A percentile compares a stretch with the other conserved stretches of the same genome.
phyloP scores from a whole-genome alignment of 192 early-diverging fungal species.

The Entomortierella parvispora region DNA sequence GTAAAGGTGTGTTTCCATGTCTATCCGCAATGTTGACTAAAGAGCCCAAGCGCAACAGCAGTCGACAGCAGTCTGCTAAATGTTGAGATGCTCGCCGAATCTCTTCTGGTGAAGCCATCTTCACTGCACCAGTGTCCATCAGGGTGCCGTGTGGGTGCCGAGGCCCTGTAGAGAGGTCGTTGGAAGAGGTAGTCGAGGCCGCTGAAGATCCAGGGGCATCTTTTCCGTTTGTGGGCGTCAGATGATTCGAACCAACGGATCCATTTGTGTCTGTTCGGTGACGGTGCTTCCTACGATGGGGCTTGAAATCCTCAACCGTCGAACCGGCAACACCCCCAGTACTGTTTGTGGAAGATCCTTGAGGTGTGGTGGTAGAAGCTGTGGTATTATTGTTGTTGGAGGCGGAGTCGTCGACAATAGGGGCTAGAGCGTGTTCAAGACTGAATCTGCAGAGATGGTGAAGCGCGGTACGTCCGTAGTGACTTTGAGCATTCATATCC shows the following conservation, averaged over 20 bases:
- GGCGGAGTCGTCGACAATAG: conserved; percentile 17
- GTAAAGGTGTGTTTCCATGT: conserved; percentile 61
- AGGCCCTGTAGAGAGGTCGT: conserved; percentile 28
- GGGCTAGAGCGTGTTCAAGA: conserved; percentile 44
- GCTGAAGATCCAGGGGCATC: conserved; percentile 26
- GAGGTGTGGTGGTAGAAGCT: not conserved
- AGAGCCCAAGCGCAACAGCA: conserved; percentile 59
- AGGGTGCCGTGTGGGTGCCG: conserved; percentile 23
- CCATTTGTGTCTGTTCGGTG: conserved; percentile 34
- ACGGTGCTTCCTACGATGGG: conserved; percentile 18
- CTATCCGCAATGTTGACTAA: conserved; percentile 57
- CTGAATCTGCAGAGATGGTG: conserved; percentile 62
- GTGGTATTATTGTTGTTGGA: not conserved
- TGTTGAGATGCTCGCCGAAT: conserved; percentile 45
- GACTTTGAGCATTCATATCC: conserved; percentile 63
- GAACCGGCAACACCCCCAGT: not conserved
- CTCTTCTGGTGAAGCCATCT: conserved; percentile 35
- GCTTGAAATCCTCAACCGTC: conserved; percentile 4
- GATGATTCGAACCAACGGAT: conserved; percentile 31
- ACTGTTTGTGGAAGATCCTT: not conserved
- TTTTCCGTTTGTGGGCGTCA: conserved; percentile 26
- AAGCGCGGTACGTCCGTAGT: conserved; percentile 62
- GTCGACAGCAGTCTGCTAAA: conserved; percentile 56
- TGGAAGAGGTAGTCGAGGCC: conserved; percentile 36
- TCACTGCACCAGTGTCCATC: conserved; percentile 16